Percentiles rank a stretch among this genome's conserved stretches.
Evolutionary conservation across 2,329 filamentous ascomycete species (phyloP).

Genomic region (Pleurostoma richardsiae): DNA sequence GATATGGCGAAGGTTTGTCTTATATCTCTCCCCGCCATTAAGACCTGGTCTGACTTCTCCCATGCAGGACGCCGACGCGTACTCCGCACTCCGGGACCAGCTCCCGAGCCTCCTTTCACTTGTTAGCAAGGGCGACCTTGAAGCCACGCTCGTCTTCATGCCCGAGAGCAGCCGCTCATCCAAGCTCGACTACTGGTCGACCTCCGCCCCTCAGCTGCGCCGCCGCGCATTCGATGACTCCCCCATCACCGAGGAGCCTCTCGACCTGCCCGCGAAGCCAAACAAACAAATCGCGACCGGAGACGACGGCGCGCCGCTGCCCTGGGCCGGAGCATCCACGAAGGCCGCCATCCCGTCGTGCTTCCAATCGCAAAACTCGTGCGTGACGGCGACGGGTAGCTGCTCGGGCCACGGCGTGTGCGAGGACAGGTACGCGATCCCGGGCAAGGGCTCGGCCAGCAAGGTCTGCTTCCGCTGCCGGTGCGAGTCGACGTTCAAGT

Average conservation of each 20-base stretch:
- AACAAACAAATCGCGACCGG: slow-evolving; percentile 13
- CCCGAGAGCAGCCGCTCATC: slow-evolving; percentile 36
- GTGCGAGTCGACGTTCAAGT: slow-evolving; percentile 58
- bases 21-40: not conserved
- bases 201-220: slow-evolving; percentile 34
- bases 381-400: slow-evolving; percentile 63
- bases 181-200: slow-evolving; percentile 31
- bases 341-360: slow-evolving; percentile 59
- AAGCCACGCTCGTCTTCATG: slow-evolving; percentile 52
- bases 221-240: slow-evolving; percentile 41
- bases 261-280: slow-evolving; percentile 17
- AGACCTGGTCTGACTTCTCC: too few species aligned
- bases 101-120: slow-evolving; percentile 39
- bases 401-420: slow-evolving; percentile 84
- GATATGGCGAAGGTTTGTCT: slow-evolving; percentile 35
- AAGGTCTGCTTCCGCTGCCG: slow-evolving; percentile 71
- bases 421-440: slow-evolving; percentile 55
- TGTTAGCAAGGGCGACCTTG: slow-evolving; percentile 44
- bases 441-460: slow-evolving; percentile 27
- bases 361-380: slow-evolving; percentile 66
- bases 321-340: slow-evolving; percentile 23
- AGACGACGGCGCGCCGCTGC: slow-evolving; percentile 14
- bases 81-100: slow-evolving; percentile 37
- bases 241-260: slow-evolving; percentile 29
- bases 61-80: slow-evolving; percentile 29